Conservation (phyloP, 768 basidiomycete species). For the Lyophyllum decastes region DNA sequence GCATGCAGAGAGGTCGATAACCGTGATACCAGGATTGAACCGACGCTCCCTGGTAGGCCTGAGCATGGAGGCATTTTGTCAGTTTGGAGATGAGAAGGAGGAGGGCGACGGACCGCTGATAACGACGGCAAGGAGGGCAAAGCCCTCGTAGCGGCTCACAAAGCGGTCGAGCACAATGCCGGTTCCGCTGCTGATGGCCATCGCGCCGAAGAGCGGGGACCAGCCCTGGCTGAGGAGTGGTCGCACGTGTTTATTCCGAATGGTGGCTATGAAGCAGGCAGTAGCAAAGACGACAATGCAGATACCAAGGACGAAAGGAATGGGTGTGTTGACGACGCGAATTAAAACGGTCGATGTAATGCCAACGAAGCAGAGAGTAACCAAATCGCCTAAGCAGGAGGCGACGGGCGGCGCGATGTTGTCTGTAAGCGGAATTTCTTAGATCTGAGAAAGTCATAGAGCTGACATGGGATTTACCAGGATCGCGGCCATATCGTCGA, state of each 20-base stretch:
- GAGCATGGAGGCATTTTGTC: neutral
- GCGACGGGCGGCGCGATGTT: constrained; percentile 97
- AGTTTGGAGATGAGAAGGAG: neutral
- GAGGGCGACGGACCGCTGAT: constrained; percentile 66
- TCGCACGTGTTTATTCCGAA: constrained; percentile 67
- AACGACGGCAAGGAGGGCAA: constrained; percentile 83
- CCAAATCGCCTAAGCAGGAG: constrained; percentile 87
- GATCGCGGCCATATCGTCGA: constrained; percentile 74
- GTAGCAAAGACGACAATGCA: constrained; percentile 47
- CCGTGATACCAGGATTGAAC: constrained; percentile 88
- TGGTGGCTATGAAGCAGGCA: constrained; percentile 54
- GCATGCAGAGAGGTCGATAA: constrained; percentile 88
- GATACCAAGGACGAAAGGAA: constrained; percentile 60
- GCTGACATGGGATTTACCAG: constrained; percentile 52
- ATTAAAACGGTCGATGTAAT: constrained; percentile 72
- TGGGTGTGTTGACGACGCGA: constrained; percentile 58
- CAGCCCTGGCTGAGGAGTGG: constrained; percentile 84
- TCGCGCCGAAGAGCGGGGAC: constrained; percentile 88
- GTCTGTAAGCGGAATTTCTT: constrained; percentile 44
- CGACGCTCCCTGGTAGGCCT: constrained; percentile 88
- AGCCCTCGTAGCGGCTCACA: constrained; percentile 85
- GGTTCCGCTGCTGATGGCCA: constrained; percentile 84
- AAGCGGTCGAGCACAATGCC: constrained; percentile 92
- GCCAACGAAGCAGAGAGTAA: constrained; percentile 87
- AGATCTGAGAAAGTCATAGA: neutral